Evolutionary conservation across 2,329 filamentous ascomycete species (phyloP).

Genomic region (Nakataea oryzae): DNA sequence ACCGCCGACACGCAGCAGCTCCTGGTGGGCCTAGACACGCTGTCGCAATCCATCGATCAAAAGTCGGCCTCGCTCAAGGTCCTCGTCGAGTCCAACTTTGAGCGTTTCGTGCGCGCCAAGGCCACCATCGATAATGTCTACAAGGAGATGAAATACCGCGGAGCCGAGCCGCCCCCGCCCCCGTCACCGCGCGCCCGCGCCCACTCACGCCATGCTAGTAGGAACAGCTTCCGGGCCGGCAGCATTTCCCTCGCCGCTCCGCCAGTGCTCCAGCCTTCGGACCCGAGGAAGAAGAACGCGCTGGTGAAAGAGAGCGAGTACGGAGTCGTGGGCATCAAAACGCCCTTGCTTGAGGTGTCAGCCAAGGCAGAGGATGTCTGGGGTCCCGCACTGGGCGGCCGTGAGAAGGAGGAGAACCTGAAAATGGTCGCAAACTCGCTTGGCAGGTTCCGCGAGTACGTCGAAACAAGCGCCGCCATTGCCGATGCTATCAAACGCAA

Average conservation of each 20-base stretch:
- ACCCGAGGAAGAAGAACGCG: slow-evolving; percentile 74
- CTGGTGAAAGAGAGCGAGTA: slow-evolving; percentile 88
- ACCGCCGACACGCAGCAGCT: slow-evolving; percentile 74
- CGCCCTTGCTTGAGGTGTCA: slow-evolving; percentile 76
- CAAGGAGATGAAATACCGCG: slow-evolving; percentile 83
- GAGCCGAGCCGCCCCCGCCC: slow-evolving; percentile 38
- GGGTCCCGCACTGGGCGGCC: slow-evolving; percentile 85
- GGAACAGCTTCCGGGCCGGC: slow-evolving; percentile 51
- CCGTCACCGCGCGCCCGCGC: slow-evolving; percentile 20
- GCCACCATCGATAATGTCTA: slow-evolving; percentile 98
- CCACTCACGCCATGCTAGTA: slow-evolving; percentile 59
- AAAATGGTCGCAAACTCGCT: slow-evolving; percentile 68
- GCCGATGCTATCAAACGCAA: slow-evolving; percentile 80
- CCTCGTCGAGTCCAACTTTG: slow-evolving; percentile 94
- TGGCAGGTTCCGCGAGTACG: slow-evolving; percentile 68
- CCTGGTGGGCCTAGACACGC: slow-evolving; percentile 69
- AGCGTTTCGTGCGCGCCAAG: slow-evolving; percentile 94
- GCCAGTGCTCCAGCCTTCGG: slow-evolving; percentile 26
- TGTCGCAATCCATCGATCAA: slow-evolving; percentile 89
- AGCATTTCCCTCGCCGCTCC: slow-evolving; percentile 24
- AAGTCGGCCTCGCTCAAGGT: slow-evolving; percentile 96
- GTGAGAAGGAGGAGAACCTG: slow-evolving; percentile 81
- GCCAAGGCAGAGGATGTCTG: slow-evolving; percentile 96
- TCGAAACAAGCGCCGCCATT: slow-evolving; percentile 69
- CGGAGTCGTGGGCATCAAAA: slow-evolving; percentile 79